Conservation (phyloP, 2,329 filamentous ascomycete genomes). For the Talaromyces marneffei region DNA sequence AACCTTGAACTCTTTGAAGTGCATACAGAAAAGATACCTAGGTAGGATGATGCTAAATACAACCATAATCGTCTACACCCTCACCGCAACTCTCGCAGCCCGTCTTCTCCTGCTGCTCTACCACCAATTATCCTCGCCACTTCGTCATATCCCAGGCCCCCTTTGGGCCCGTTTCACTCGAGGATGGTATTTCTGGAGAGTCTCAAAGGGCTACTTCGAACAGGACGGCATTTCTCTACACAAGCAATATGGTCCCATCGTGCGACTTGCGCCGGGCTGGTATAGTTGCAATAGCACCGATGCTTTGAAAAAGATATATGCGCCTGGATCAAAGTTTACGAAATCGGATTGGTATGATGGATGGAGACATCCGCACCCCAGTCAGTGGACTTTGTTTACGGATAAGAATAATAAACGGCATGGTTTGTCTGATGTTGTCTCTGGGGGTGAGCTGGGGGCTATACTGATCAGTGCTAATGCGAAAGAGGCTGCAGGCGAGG, state of each 20-base stretch:
- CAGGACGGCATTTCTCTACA: conserved; percentile 38
- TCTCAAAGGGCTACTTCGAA: conserved; percentile 35
- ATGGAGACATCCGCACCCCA: conserved; percentile 17
- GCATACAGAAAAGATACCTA: background rate
- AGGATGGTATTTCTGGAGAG: conserved; percentile 40
- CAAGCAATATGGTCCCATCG: conserved; percentile 24
- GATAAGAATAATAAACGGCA: conserved; percentile 35
- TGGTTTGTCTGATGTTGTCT: conserved; percentile 16
- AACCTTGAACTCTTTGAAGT: background rate
- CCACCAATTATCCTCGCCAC: conserved; percentile 27
- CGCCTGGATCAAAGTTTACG: conserved; percentile 14
- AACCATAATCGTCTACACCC: background rate
- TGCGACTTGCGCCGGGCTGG: conserved; percentile 15
- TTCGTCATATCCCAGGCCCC: conserved; percentile 42
- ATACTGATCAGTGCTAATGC: background rate
- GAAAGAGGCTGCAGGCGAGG: conserved; percentile 28
- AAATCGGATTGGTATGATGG: conserved; percentile 19
- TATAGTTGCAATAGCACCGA: conserved; percentile 14
- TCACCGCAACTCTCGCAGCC: background rate
- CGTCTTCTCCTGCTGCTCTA: conserved; percentile 19
- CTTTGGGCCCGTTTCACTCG: conserved; percentile 41
- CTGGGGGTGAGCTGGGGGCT: no score
- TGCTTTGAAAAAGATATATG: conserved; percentile 17
- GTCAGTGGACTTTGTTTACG: conserved; percentile 29
- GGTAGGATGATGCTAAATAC: background rate